These are phyloP conservation scores for Colletotrichum sp. DNA, from an alignment of 2,329 filamentous ascomycete species.

Conservation along the genomic window DNA sequence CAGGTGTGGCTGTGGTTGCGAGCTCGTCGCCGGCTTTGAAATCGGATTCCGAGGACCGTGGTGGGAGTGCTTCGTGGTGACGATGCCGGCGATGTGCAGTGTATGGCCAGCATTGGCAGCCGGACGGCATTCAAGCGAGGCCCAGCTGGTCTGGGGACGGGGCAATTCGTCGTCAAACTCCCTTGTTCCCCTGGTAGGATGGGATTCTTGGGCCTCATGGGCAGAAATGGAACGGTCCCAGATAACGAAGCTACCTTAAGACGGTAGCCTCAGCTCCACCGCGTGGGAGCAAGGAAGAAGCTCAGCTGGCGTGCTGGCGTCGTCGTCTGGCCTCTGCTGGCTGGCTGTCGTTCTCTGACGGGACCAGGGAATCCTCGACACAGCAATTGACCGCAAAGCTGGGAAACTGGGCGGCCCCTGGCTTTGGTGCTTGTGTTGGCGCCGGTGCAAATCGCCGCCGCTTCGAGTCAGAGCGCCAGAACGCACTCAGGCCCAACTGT, in stretches of 20 bases:
- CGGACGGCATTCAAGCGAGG: background rate
- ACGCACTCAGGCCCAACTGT: slow-evolving; percentile 41
- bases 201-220: background rate
- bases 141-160: background rate
- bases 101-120: background rate
- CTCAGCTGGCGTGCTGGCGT: slow-evolving; percentile 7
- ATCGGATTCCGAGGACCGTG: background rate
- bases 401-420: slow-evolving; percentile 3
- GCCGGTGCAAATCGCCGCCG: slow-evolving; percentile 17
- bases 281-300: slow-evolving; percentile 10
- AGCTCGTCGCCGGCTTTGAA: background rate
- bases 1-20: slow-evolving; percentile 1
- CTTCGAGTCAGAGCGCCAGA: slow-evolving; percentile 24
- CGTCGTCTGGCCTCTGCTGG: background rate
- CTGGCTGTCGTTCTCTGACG: background rate
- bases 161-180: background rate
- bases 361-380: slow-evolving; percentile 2
- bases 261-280: slow-evolving; percentile 3
- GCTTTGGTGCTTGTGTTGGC: slow-evolving; percentile 2
- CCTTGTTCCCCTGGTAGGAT: background rate
- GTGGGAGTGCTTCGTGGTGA: background rate
- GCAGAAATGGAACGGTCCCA: background rate
- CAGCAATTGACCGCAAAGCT: slow-evolving; percentile 6
- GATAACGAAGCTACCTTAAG: background rate
- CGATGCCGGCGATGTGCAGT: background rate